Evolutionary conservation across 2,329 filamentous ascomycete species (phyloP).

Genomic region (Magnaporthiopsis poae): DNA sequence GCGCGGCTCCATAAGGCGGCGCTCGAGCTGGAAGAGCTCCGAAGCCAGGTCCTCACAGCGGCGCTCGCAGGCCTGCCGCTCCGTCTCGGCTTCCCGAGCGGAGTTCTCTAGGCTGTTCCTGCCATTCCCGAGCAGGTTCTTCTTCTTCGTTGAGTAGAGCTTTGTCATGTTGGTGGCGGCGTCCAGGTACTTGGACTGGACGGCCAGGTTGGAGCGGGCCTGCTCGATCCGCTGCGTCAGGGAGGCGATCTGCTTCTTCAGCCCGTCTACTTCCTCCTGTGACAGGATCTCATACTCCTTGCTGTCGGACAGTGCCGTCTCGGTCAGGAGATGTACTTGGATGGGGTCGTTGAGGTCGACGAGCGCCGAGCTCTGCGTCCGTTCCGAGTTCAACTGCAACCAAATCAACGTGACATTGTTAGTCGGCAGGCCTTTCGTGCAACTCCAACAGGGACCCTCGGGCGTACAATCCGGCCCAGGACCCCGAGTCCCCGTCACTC

Average conservation of each 20-base stretch:
- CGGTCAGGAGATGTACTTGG: constrained; percentile 81
- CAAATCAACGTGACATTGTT: not conserved
- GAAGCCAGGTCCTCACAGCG: constrained; percentile 78
- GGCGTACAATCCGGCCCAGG: not conserved
- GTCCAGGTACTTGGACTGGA: constrained; percentile 91
- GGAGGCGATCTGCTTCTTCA: constrained; percentile 76
- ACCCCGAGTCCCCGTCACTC: not conserved
- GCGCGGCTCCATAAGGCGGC: constrained; percentile 64
- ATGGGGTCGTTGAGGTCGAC: constrained; percentile 62
- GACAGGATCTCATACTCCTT: constrained; percentile 75
- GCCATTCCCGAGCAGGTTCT: constrained; percentile 37
- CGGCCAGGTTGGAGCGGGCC: constrained; percentile 68
- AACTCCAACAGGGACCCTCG: not conserved
- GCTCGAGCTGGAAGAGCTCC: constrained; percentile 72
- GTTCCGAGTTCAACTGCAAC: constrained; percentile 38
- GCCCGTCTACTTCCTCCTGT: constrained; percentile 78
- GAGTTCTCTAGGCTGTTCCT: constrained; percentile 37
- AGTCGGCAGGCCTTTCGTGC: not conserved
- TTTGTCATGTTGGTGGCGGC: constrained; percentile 78
- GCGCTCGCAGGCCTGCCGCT: constrained; percentile 62
- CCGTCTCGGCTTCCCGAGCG: constrained; percentile 57
- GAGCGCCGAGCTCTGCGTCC: constrained; percentile 44
- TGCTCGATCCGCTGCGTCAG: constrained; percentile 71
- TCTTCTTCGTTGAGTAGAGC: constrained; percentile 58
- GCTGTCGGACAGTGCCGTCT: constrained; percentile 86